Percentiles rank a stretch among this genome's conserved stretches.
Evolutionary conservation across 192 early-diverging fungal genomes (phyloP).

Genomic region (Coemansia sp.): DNA sequence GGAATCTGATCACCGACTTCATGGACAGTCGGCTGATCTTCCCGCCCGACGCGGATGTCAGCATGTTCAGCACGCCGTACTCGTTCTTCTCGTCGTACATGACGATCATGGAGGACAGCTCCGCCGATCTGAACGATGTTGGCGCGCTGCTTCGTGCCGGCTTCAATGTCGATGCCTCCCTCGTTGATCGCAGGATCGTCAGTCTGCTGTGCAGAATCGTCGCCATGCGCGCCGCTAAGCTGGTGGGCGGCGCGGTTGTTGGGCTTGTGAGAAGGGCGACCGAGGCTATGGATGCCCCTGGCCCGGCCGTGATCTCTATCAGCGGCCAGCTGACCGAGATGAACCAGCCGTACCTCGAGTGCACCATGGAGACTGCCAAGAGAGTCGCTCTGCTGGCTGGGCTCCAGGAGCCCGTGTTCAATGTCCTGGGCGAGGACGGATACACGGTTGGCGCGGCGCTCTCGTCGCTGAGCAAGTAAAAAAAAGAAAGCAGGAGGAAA

Average conservation of each 20-base stretch:
- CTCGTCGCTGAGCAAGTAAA: constrained; percentile 23
- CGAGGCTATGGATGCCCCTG: constrained; percentile 22
- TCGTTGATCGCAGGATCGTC: constrained; percentile 81
- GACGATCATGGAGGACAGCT: constrained; percentile 73
- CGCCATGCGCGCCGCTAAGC: constrained; percentile 78
- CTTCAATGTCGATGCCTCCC: constrained; percentile 64
- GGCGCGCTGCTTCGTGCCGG: constrained; percentile 69
- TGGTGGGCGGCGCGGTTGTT: constrained; percentile 68
- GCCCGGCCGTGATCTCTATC: constrained; percentile 29
- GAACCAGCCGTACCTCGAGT: constrained; percentile 49
- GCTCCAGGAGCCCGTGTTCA: constrained; percentile 24
- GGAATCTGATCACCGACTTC: constrained; percentile 79
- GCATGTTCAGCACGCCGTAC: constrained; percentile 62
- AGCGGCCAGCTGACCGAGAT: constrained; percentile 52
- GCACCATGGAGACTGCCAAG: constrained; percentile 28
- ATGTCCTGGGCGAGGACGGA: constrained; percentile 41
- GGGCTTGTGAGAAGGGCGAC: constrained; percentile 40
- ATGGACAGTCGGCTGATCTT: constrained; percentile 82
- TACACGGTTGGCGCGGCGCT: constrained; percentile 44
- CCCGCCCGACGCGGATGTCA: constrained; percentile 34
- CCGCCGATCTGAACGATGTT: constrained; percentile 63
- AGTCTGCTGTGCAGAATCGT: constrained; percentile 79
- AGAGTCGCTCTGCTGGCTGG: constrained; percentile 4
- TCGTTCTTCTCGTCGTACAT: constrained; percentile 78
- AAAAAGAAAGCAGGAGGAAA: too few species aligned